Conservation (phyloP, 1,284 basidiomycete species). For the Austroboletus novae-zelandiae region DNA sequence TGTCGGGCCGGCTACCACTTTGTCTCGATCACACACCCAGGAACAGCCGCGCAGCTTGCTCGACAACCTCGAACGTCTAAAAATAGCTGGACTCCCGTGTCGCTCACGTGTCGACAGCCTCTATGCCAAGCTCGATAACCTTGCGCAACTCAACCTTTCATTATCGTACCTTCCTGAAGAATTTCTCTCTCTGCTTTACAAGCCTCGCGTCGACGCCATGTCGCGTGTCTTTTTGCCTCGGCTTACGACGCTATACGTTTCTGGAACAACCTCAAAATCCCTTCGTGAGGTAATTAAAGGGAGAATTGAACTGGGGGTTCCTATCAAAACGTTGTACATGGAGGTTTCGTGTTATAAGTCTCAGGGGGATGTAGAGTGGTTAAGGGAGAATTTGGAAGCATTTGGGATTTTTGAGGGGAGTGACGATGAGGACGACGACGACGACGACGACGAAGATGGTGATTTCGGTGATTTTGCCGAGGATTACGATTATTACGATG, state of each 20-base stretch:
- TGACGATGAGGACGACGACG: conserved; percentile 37
- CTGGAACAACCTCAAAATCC: conserved; percentile 38
- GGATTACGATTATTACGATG: conserved; percentile 12
- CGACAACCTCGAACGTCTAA: conserved; percentile 44
- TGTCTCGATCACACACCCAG: conserved; percentile 30
- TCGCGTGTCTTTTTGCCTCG: conserved; percentile 24
- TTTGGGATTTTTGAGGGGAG: conserved; percentile 51
- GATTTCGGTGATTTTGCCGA: conserved; percentile 16
- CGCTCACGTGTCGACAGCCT: conserved; percentile 34
- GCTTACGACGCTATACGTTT: conserved; percentile 44
- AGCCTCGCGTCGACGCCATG: conserved; percentile 9
- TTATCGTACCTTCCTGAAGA: conserved; percentile 26
- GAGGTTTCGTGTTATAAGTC: conserved; percentile 39
- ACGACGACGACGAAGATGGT: conserved; percentile 36
- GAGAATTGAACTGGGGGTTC: conserved; percentile 41
- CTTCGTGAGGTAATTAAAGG: conserved; percentile 45
- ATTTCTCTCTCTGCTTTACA: conserved; percentile 42
- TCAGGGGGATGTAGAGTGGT: conserved; percentile 42
- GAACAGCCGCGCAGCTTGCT: conserved; percentile 41
- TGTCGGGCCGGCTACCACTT: conserved; percentile 19
- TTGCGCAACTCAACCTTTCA: conserved; percentile 43
- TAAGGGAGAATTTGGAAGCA: conserved; percentile 43
- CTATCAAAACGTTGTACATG: conserved; percentile 47
- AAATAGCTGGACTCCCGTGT: conserved; percentile 48
- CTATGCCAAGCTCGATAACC: conserved; percentile 42